phyloP scores from a whole-genome alignment of 2,329 filamentous ascomycete species.

The Chaetomium globosum region DNA sequence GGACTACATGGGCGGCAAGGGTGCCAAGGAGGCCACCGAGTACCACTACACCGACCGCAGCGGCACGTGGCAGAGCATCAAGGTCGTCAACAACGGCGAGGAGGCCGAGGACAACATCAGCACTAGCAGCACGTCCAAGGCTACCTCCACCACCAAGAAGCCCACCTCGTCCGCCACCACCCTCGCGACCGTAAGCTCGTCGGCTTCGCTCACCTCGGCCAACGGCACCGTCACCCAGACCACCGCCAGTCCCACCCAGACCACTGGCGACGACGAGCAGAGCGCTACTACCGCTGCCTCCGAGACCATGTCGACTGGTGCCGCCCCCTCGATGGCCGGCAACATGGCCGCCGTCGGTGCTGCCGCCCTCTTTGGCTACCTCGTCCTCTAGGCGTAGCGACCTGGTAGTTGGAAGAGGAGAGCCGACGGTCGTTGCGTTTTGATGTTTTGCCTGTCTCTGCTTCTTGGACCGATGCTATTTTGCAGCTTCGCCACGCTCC shows the following conservation, averaged over 20 bases:
- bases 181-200: conserved; percentile 31
- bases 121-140: conserved; percentile 28
- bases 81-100: conserved; percentile 49
- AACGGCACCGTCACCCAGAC: conserved; percentile 23
- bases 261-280: background rate
- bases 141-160: conserved; percentile 32
- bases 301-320: conserved; percentile 31
- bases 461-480: conserved; percentile 28
- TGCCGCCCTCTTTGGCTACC: conserved; percentile 36
- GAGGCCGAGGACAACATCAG: conserved; percentile 29
- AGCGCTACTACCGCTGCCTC: conserved; percentile 23
- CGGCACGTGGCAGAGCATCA: conserved; percentile 56
- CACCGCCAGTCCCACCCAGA: background rate
- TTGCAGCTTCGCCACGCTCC: conserved; percentile 33
- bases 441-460: conserved; percentile 10
- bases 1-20: conserved; percentile 57
- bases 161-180: conserved; percentile 35
- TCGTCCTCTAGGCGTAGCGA: conserved; percentile 30
- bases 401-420: background rate
- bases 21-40: conserved; percentile 54
- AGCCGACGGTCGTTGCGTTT: background rate
- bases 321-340: conserved; percentile 35
- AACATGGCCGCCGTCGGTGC: conserved; percentile 35
- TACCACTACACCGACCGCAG: conserved; percentile 56
- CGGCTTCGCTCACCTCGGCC: conserved; percentile 24